These are phyloP conservation scores for Xanthoparmelia taractica DNA, from an alignment of 495 filamentous ascomycete species.

Conservation along the genomic window DNA sequence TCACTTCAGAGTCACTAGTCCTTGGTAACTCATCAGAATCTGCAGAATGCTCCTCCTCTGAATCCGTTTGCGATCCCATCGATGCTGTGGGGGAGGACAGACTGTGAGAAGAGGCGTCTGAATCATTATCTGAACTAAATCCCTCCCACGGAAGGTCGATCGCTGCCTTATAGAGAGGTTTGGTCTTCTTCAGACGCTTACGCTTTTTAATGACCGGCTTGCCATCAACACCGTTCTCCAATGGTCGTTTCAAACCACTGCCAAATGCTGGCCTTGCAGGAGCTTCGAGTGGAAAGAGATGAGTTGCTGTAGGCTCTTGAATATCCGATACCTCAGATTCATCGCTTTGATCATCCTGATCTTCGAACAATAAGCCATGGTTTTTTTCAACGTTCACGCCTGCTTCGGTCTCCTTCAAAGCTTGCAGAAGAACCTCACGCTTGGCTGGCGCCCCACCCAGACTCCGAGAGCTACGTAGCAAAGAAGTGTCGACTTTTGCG, in stretches of 20 bases:
- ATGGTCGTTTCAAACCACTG: slow-evolving; percentile 76
- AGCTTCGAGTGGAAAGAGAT: not conserved
- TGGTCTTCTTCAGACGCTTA: slow-evolving; percentile 26
- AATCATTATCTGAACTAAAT: slow-evolving; percentile 44
- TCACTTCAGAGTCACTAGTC: slow-evolving; percentile 4
- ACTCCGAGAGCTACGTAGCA: slow-evolving; percentile 65
- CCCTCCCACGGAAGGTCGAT: slow-evolving; percentile 54
- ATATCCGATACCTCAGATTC: slow-evolving; percentile 26
- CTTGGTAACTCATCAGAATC: slow-evolving; percentile 16
- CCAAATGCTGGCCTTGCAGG: slow-evolving; percentile 41
- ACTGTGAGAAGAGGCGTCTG: slow-evolving; percentile 11
- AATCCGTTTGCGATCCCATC: slow-evolving; percentile 14
- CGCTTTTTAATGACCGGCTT: slow-evolving; percentile 72
- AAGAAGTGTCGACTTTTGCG: slow-evolving; percentile 71
- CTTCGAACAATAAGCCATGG: slow-evolving; percentile 18
- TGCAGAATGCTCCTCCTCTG: not conserved
- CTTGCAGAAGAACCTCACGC: slow-evolving; percentile 53
- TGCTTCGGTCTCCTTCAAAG: slow-evolving; percentile 45
- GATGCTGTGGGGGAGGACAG: slow-evolving; percentile 10
- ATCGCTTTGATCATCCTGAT: slow-evolving; percentile 46
- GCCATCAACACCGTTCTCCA: slow-evolving; percentile 70
- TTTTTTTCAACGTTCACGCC: not conserved
- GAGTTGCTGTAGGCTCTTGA: slow-evolving; percentile 10
- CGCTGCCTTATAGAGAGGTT: slow-evolving; percentile 30
- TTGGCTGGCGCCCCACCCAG: slow-evolving; percentile 63